A percentile compares a stretch with the other conserved stretches of the same genome.
Conservation (phyloP, 768 basidiomycete species). For the Tricholoma sp. region DNA sequence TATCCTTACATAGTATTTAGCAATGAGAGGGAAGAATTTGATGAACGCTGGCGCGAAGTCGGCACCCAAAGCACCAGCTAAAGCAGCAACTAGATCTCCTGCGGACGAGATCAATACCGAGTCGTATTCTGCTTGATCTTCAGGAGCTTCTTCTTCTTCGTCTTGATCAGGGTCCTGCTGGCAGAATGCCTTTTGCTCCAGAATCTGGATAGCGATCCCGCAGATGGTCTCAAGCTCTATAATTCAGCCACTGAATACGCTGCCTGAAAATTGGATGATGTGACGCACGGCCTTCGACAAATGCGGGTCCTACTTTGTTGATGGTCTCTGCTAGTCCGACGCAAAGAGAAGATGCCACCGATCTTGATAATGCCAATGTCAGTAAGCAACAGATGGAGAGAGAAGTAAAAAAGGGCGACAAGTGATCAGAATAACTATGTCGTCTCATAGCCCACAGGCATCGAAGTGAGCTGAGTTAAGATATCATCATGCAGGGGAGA, state of each 20-base stretch:
- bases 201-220: conserved; percentile 74
- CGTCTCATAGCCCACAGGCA: conserved; percentile 55
- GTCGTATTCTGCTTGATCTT: conserved; percentile 94
- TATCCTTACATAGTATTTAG: conserved; percentile 87
- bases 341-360: conserved; percentile 85
- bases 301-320: conserved; percentile 85
- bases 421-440: conserved; percentile 34
- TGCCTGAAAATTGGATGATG: not conserved
- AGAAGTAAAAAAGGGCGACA: not conserved
- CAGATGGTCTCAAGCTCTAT: conserved; percentile 77
- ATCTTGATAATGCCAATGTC: conserved; percentile 39
- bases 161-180: conserved; percentile 96
- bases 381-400: conserved; percentile 14
- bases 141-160: conserved; percentile 77
- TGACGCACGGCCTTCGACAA: conserved; percentile 71
- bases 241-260: conserved; percentile 6
- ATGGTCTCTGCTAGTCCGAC: conserved; percentile 87
- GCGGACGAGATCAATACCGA: conserved; percentile 92
- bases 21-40: conserved; percentile 85
- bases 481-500: conserved; percentile 40
- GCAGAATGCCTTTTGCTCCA: conserved; percentile 93
- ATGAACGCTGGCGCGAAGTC: conserved; percentile 81
- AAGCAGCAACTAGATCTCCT: conserved; percentile 85
- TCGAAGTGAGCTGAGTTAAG: conserved; percentile 80
- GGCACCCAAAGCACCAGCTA: conserved; percentile 79